Evolutionary conservation across 2,329 filamentous ascomycete genomes (phyloP), one percentile per base, ranked within the genome.

Genomic region (Sphaerostilbella broomeana): DNA sequence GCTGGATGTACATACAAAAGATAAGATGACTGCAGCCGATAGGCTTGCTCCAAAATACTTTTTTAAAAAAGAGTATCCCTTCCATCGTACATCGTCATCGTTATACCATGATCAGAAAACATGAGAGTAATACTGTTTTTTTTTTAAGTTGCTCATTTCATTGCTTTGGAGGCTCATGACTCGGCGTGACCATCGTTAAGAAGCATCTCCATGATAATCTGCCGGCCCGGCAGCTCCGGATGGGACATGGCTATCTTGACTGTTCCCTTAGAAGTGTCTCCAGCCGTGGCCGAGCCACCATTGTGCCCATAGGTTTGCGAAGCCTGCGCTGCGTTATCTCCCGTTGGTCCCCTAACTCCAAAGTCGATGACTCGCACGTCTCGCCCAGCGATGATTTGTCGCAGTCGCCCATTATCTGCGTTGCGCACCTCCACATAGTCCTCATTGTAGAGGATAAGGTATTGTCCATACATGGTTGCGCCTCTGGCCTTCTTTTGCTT

Each of bases 341-440:
- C 75, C 12, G 75, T 73, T 26, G 79, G 71, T 7, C 81, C 73
- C 42, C 79, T 65, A 49, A 83, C 74, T 6, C 86, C 88, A 55
- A 94, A 88, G 59, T 98, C 94, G 8, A 98, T 72, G 51, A 89
- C 87, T 47, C 84, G 81, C 34, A 98, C 87, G 55, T 95, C 89
- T 46, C 86, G 74, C 0, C 92, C 92, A 0, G 88, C 83, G 51
- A 98, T 94, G 43, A 98, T 92, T 66, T 98, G 92, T 52, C 92
- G 77, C 47, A 98, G 62, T 15, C 94, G 77, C 0, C 92, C 92
- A 55, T 97, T 97, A 67, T 95, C 87, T 13, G 92, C 92, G 54
- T 98, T 97, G 39, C 92, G 79, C 38, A 98, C 87, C 66, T 98
- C 92, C 33, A 98, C 87, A 51, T 97, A 98, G 61, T 97, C 90